These are phyloP conservation scores for Pontederia crassipes DNA, from an alignment of 176 grass and related monocot genomes.

Conservation along the genomic window DNA sequence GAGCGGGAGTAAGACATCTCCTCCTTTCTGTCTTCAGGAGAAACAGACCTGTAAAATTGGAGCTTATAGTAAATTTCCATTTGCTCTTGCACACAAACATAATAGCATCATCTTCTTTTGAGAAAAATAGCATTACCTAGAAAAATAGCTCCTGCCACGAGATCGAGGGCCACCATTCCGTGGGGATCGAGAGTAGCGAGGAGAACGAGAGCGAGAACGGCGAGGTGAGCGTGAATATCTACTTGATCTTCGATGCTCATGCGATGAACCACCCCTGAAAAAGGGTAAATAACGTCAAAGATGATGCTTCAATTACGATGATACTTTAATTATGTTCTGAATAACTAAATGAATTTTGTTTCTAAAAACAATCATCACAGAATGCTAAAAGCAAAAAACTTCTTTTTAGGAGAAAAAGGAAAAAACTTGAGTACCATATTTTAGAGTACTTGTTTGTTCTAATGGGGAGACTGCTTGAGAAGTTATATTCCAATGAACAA, in stretches of 20 bases:
- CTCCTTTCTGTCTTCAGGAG: conserved; percentile 1
- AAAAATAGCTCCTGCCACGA: background rate
- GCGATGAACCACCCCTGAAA: background rate
- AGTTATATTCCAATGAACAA: background rate
- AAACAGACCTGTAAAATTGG: conserved; percentile 11
- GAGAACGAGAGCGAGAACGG: conserved; percentile 5
- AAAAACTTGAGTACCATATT: too few relatives aligned
- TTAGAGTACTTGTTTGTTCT: too few relatives aligned
- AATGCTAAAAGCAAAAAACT: too few relatives aligned
- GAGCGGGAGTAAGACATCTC: conserved; percentile 1
- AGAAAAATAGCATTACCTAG: background rate
- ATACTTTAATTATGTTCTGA: background rate
- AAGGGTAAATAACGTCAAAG: background rate
- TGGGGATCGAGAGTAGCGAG: conserved; percentile 8
- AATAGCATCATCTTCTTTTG: background rate
- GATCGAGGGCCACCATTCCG: conserved; percentile 4
- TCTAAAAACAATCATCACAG: too few relatives aligned
- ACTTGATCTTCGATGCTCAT: conserved; percentile 2
- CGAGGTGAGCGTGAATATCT: conserved; percentile 11
- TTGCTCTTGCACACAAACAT: background rate
- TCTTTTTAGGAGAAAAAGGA: too few relatives aligned
- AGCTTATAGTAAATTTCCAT: background rate
- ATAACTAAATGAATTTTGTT: background rate
- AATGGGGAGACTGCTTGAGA: too few relatives aligned
- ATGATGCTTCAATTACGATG: background rate